Evolutionary conservation across 1,284 basidiomycete species (phyloP), one percentile per base, ranked within the genome.

Genomic region (Cutaneotrichosporon sp.): DNA sequence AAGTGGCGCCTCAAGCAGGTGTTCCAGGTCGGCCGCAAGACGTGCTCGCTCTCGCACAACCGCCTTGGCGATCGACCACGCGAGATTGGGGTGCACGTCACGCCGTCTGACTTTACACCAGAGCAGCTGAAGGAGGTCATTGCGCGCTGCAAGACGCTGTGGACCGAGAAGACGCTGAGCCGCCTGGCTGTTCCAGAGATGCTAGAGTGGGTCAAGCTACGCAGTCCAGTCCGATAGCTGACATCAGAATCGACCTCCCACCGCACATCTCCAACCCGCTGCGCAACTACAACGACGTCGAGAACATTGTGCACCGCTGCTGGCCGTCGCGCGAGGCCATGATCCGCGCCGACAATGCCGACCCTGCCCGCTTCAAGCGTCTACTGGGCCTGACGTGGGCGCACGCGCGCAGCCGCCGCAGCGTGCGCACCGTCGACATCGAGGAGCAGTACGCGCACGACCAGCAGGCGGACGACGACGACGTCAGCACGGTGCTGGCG

Each of bases 1-100:
- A 82, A 81, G 69, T 82, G 81, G 81, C 69, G 81, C 14, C 75
- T 76, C 54, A 81, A 81, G 65, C 77, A 82, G 63, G 75, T 82
- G 31, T 82, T 82, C 69, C 75, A 75, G 45, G 72, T 71, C 4
- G 78, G 77, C 4, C 70, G 80, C 29, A 80, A 81, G 66, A 82
- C 81, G 10, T 82, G 81, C 64, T 70, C 71, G 20, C 67, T 82
- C 8, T 75, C 74, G 10, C 81, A 82, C 58, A 75, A 63, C 29
- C 77, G 77, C 33, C 62, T 79, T n/a, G 77, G 77, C 5, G 76
- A 78, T 56, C 66, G 77, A 2, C 69, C 69, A 14, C 63, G 75
- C 13, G 77, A 79, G 62, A 69, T 79, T 45, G 77, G 76, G 2
- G 77, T 79, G 1, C 75, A 78, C 58, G 73, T 75, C 20, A 77